Base-by-base conservation (phyloP, 192 early-diverging fungal species). In the Piromyces finnis region DNA sequence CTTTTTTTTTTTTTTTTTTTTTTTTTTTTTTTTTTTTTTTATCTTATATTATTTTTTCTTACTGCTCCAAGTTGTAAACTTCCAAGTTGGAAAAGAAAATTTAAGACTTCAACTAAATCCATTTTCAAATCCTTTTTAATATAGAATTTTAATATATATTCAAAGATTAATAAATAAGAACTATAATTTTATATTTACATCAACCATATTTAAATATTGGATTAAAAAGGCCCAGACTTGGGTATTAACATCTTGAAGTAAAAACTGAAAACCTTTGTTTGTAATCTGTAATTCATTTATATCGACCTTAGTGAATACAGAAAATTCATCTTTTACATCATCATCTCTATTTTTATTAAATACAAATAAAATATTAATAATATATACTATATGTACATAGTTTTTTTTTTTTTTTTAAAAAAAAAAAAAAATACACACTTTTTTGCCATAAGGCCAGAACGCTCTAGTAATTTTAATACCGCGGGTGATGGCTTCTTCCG, bases 171-270 rank as follows among this genome's bases (percentile, higher is more conserved):
- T 29, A 13, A 30, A 22, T 4, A 29, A 16, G 28, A 11, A n/a
- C n/a, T n/a, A n/a, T n/a, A n/a, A n/a, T n/a, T n/a, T n/a, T n/a
- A n/a, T 18, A 30, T 15, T 35, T 30, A 87, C 88, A 84, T 91
- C 93, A 0, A 94, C 94, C 87, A 95, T 88, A 28, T 94, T 90
- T 78, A 97, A 85, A 82, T 99, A 99, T 85, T 97, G 95, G 79
- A 99, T 84, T 79, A 99, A 84, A 77, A 99, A 93, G 2, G 94
- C 93, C 97, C 97, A 99, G 13, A 97, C 94, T 87, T 99, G 97
- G 28, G 95, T 92, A 79, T 94, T 94, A 27, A 93, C 88, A 83
- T 99, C 95, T 84, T 96, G 96, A 29, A 99, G 84, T 78, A 99
- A 83, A 83, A 99, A 99, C 84, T 99, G 97, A 84, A 99, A 99